Evolutionary conservation across 2,329 filamentous ascomycete genomes (phyloP), one percentile per base, ranked within the genome.

Genomic region (Nemania sp.): DNA sequence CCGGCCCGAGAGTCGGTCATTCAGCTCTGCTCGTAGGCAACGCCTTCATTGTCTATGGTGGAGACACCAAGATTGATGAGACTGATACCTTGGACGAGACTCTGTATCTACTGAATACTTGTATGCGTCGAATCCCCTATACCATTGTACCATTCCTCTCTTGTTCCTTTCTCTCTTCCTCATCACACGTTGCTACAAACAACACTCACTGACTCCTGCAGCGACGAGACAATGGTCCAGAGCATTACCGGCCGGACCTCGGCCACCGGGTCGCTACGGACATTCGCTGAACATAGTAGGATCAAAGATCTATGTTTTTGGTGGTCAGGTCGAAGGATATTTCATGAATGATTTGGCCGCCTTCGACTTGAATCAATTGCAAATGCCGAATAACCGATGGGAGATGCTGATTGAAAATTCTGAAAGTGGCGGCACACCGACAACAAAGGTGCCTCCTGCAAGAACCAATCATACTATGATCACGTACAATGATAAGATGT

Each of bases 151-250:
- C 21, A 21, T 43, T 7, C 56, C 37, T 12, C 45, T 46, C 11
- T n/a, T 59, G 40, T 20, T n/a, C 54, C 42, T 21, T 34, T 34
- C 10, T 13, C 21, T 17, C 10, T 12, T 12, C 25, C 34, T 55
- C 12, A 9, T 55, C 60, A 60, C 65, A 47, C 1, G 17, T 61
- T 51, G 13, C 45, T 11, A n/a, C n/a, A 37, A 25, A 34, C 15
- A 42, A 13, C 21, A n/a, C 7, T 39, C 15, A 48, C 60, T 65
- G 57, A 57, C 15, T 43, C 40, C 25, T 37, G 15, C 63, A 98
- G 95, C 95, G 65, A 98, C 95, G 58, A 90, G 95, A 70, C 95
- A 99, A 81, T 99, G 95, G 95, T 98, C 96, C 58, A 86, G 93
- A 75, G 93, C 95, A 43, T 84, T 97, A 47, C 95, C 96, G 6